Evolutionary conservation across 2,329 filamentous ascomycete species (phyloP).

Genomic region (Aureobasidium vineae): DNA sequence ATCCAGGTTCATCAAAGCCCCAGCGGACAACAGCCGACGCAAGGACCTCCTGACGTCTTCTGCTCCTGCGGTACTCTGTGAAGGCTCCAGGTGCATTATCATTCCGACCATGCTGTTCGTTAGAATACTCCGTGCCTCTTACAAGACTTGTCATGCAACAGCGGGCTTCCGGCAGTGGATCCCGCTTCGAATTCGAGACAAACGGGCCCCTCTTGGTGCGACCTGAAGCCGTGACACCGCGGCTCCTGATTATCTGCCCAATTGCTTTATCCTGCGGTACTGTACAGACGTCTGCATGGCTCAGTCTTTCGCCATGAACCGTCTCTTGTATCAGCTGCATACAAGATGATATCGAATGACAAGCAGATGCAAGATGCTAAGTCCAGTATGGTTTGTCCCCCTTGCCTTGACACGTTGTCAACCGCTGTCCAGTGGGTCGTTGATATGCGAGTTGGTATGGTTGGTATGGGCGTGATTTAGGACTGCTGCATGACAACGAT

Average conservation of each 20-base stretch:
- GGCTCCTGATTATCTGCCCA: neutral
- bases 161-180: constrained; percentile 23
- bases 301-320: neutral
- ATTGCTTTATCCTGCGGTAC: constrained; percentile 5
- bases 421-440: neutral
- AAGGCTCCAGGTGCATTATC: neutral
- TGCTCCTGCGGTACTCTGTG: constrained; percentile 10
- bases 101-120: constrained; percentile 5
- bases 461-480: neutral
- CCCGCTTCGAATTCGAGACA: constrained; percentile 21
- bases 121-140: constrained; percentile 20
- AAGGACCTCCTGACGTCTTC: constrained; percentile 17
- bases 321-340: neutral
- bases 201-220: constrained; percentile 21
- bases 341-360: constrained; percentile 8
- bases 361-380: constrained; percentile 18
- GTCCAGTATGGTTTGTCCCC: neutral
- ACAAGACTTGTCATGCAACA: constrained; percentile 21
- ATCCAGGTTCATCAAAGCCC: neutral
- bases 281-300: constrained; percentile 20
- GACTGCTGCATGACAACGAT: neutral
- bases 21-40: constrained; percentile 3
- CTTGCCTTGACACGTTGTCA: constrained; percentile 16
- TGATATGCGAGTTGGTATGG: neutral
- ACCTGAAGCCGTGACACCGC: constrained; percentile 22